Percentiles rank a stretch among this genome's conserved stretches.
Evolutionary conservation across 495 filamentous ascomycete species (phyloP).

Genomic region (Recurvomyces mirabilis): DNA sequence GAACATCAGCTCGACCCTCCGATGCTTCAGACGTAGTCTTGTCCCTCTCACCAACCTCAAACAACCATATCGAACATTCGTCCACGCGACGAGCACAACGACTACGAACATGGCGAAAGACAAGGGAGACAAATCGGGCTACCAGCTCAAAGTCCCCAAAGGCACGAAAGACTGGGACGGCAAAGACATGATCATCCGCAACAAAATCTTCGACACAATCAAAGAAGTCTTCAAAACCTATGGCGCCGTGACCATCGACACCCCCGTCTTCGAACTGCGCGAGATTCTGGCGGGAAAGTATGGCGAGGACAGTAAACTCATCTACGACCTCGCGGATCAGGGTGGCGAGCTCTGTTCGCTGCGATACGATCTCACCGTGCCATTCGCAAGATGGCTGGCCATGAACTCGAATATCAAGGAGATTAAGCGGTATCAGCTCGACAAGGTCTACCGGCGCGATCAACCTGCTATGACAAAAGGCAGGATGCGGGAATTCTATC

Average conservation of each 20-base stretch:
- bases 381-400: slow-evolving; percentile 75
- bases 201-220: slow-evolving; percentile 75
- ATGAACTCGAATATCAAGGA: slow-evolving; percentile 64
- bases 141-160: slow-evolving; percentile 26
- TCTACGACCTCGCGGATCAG: slow-evolving; percentile 79
- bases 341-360: slow-evolving; percentile 76
- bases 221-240: slow-evolving; percentile 80
- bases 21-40: no score
- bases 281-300: slow-evolving; percentile 81
- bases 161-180: slow-evolving; percentile 40
- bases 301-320: slow-evolving; percentile 83
- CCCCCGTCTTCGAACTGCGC: slow-evolving; percentile 59
- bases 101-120: slow-evolving; percentile 27
- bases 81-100: no score
- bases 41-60: no score
- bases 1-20: no score
- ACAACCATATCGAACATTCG: no score
- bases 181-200: slow-evolving; percentile 63
- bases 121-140: slow-evolving; percentile 17
- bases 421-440: slow-evolving; percentile 83
- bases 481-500: slow-evolving; percentile 92
- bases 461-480: slow-evolving; percentile 79
- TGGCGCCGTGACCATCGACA: slow-evolving; percentile 77
- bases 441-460: slow-evolving; percentile 76
- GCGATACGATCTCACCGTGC: slow-evolving; percentile 87